Conservation (phyloP, 2,329 filamentous ascomycete species). For the Orbilia quercus region DNA sequence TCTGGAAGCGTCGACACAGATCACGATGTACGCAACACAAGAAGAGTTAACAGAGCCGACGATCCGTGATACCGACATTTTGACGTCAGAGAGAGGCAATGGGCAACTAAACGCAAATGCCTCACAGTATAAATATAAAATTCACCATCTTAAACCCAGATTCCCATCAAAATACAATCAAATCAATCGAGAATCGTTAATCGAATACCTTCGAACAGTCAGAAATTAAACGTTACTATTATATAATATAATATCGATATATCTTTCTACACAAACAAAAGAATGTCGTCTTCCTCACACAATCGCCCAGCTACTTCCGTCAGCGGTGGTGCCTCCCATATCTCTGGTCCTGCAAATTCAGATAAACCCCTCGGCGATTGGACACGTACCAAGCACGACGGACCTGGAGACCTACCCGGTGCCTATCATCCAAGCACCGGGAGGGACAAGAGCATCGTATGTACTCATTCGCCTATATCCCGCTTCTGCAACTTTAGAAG, state of each 20-base stretch:
- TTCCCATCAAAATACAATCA: background rate
- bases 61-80: conserved; percentile 7
- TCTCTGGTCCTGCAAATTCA: conserved; percentile 10
- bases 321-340: conserved; percentile 21
- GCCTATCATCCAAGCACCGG: conserved; percentile 16
- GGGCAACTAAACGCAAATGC: background rate
- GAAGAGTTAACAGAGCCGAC: background rate
- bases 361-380: conserved; percentile 24
- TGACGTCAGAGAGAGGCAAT: conserved; percentile 28
- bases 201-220: too few species aligned
- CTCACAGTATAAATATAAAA: background rate
- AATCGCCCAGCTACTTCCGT: conserved; percentile 20
- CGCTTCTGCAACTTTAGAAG: too few species aligned
- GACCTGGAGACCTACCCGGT: conserved; percentile 21
- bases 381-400: conserved; percentile 25
- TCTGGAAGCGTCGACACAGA: background rate
- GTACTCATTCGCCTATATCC: background rate
- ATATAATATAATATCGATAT: background rate
- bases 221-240: too few species aligned
- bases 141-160: background rate
- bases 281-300: conserved; percentile 26
- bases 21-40: conserved; percentile 1
- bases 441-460: conserved; percentile 31
- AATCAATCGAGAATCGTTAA: too few species aligned
- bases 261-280: background rate